Base-by-base conservation (phyloP, 1,284 basidiomycete genomes). In the Phlebopus sp. region DNA sequence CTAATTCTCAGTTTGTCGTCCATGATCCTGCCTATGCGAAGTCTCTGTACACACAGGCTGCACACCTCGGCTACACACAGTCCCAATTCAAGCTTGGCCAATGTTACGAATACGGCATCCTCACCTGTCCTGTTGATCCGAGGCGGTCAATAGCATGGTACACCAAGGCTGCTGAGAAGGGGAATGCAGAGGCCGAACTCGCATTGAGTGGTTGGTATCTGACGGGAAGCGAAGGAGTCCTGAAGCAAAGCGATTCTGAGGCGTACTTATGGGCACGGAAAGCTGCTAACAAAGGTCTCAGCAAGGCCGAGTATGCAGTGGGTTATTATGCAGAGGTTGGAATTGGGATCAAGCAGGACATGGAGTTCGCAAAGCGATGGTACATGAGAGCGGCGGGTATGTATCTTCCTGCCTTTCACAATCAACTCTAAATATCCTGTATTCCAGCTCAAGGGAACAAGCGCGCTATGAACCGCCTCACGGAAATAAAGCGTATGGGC, bases 121-220 rank as follows among this genome's bases (percentile, higher is more conserved):
- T 99, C 42, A 84, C 85, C 7, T 99, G 95, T 66, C 89, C 92
- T 1, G 86, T 97, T 41, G 96, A 99, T 68, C 93, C 97, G 7
- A 81, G 87, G 45, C 78, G 92, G 49, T 93, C 90, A 41, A 98
- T 99, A 58, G 94, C 91, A 3, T 99, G 97, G 96, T 98, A 98
- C 68, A 98, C 96, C 19, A 93, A 92, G 62, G 96, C 97, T 8
- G 95, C 96, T 15, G 92, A 96, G 70, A 93, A 94, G 67, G 95
- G 93, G 5, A 88, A 96, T 65, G 76, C 92, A 1, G 94, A 98
- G 67, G 92, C 93, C 2, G 97, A 99, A 70, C 77, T 99, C 42
- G 95, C 96, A 13, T 71, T 99, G 52, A 94, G 90, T 56, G 97
- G 97, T 23, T 99, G 97, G 97, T 99, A 98, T 72, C 73, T 98